A percentile compares a stretch with the other conserved stretches of the same genome.
These are phyloP conservation scores for Naganishia sp. DNA, from an alignment of 1,284 basidiomycete genomes.

Conservation along the genomic window DNA sequence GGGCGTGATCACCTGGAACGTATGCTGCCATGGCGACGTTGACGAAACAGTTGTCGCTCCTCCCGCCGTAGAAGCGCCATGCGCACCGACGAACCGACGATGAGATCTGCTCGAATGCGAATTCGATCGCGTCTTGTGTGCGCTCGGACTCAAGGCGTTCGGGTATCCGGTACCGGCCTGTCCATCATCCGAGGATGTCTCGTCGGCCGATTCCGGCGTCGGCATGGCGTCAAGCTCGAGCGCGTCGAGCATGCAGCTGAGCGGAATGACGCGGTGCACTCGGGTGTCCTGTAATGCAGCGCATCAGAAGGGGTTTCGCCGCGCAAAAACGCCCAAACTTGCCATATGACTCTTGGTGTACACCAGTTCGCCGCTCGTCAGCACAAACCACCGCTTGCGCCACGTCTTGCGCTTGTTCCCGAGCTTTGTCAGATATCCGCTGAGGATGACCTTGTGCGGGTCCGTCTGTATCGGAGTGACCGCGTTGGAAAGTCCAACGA, in stretches of 20 bases:
- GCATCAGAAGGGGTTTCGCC: background rate
- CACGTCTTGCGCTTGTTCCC: slow-evolving; percentile 88
- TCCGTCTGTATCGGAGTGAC: slow-evolving; percentile 55
- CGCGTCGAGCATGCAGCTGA: slow-evolving; percentile 85
- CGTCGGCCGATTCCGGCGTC: slow-evolving; percentile 26
- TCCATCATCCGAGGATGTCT: slow-evolving; percentile 35
- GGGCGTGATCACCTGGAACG: slow-evolving; percentile 95
- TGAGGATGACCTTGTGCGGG: slow-evolving; percentile 70
- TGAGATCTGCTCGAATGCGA: slow-evolving; percentile 13
- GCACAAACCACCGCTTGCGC: slow-evolving; percentile 90
- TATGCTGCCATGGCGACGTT: slow-evolving; percentile 57
- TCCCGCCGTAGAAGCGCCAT: background rate
- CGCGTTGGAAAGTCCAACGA: background rate
- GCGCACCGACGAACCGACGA: slow-evolving; percentile 21
- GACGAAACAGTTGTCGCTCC: slow-evolving; percentile 12
- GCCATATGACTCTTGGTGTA: slow-evolving; percentile 90
- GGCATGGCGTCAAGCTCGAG: slow-evolving; percentile 71
- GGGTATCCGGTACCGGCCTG: background rate
- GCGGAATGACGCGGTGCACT: slow-evolving; percentile 79
- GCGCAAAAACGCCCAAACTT: slow-evolving; percentile 33
- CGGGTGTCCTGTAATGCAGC: slow-evolving; percentile 69
- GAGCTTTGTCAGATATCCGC: slow-evolving; percentile 96
- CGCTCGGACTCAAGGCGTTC: background rate
- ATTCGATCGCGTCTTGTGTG: slow-evolving; percentile 6
- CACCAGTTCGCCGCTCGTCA: slow-evolving; percentile 75